Evolutionary conservation across 495 filamentous ascomycete genomes (phyloP).

Genomic region (Tuber microsphaerosporum): DNA sequence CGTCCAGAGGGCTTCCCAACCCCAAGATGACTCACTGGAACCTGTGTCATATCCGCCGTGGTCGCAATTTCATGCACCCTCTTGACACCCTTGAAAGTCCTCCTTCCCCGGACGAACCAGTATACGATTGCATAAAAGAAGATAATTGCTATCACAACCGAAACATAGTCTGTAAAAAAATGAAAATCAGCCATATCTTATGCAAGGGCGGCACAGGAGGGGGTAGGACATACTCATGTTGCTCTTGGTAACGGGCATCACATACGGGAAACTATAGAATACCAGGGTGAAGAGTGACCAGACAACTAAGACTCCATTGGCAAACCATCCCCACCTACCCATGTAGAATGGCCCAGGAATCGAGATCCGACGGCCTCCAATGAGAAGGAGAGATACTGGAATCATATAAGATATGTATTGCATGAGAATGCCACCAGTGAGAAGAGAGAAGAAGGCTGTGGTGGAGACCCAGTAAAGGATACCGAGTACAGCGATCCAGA

Average conservation of each 20-base stretch:
- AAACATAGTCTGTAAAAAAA: slow-evolving; percentile 26
- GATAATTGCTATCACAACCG: slow-evolving; percentile 35
- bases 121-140: slow-evolving; percentile 23
- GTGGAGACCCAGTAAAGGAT: slow-evolving; percentile 29
- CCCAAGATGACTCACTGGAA: background rate
- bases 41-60: background rate
- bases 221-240: slow-evolving; percentile 32
- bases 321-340: slow-evolving; percentile 35
- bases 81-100: slow-evolving; percentile 18
- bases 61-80: background rate
- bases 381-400: slow-evolving; percentile 29
- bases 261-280: slow-evolving; percentile 36
- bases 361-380: slow-evolving; percentile 19
- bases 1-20: background rate
- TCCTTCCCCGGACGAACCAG: slow-evolving; percentile 22
- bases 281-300: slow-evolving; percentile 32
- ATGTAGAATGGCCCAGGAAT: slow-evolving; percentile 30
- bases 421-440: slow-evolving; percentile 37
- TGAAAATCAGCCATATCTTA: background rate
- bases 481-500: slow-evolving; percentile 35
- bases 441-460: slow-evolving; percentile 34
- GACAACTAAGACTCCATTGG: slow-evolving; percentile 27
- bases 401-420: slow-evolving; percentile 38
- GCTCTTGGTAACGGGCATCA: slow-evolving; percentile 25
- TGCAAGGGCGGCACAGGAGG: slow-evolving; percentile 2